phyloP scores from a whole-genome alignment of 2,329 filamentous ascomycete genomes.

The Ophiocordyceps camponoti-floridani region DNA sequence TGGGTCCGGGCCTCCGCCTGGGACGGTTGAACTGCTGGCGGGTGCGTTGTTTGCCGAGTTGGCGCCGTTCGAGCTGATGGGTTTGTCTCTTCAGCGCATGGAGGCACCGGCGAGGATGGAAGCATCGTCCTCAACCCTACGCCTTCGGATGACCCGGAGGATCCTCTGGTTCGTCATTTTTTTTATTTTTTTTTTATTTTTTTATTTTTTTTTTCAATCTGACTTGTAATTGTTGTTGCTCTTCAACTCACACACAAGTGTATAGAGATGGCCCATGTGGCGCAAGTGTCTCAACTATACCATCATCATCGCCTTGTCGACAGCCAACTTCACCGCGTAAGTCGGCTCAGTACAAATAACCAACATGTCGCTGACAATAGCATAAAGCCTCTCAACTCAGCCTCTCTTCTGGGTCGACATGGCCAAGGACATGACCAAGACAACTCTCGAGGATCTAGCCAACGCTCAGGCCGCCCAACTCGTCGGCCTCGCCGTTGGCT shows the following conservation, averaged over 20 bases:
- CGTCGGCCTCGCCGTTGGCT: conserved; percentile 6
- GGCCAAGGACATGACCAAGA: neutral
- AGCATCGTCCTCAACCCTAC: neutral
- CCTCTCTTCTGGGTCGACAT: neutral
- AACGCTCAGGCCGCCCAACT: conserved; percentile 2
- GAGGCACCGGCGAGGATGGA: neutral
- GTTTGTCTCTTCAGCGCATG: neutral
- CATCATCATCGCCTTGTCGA: neutral
- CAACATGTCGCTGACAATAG: neutral
- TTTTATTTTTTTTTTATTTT: neutral
- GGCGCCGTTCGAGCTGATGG: neutral
- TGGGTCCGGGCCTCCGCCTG: neutral
- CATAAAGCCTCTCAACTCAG: neutral
- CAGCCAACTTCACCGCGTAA: neutral
- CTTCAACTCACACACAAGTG: no score
- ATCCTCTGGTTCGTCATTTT: conserved; percentile 1
- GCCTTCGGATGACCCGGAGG: neutral
- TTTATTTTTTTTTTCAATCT: neutral
- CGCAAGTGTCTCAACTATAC: conserved; percentile 1
- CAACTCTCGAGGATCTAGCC: neutral
- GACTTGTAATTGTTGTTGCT: no score
- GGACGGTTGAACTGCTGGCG: neutral
- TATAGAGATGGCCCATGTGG: conserved; percentile 1
- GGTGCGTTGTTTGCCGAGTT: neutral
- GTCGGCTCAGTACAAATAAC: neutral